Evolutionary conservation across 2,329 filamentous ascomycete genomes (phyloP).

Genomic region (Scytalidium lignicola): DNA sequence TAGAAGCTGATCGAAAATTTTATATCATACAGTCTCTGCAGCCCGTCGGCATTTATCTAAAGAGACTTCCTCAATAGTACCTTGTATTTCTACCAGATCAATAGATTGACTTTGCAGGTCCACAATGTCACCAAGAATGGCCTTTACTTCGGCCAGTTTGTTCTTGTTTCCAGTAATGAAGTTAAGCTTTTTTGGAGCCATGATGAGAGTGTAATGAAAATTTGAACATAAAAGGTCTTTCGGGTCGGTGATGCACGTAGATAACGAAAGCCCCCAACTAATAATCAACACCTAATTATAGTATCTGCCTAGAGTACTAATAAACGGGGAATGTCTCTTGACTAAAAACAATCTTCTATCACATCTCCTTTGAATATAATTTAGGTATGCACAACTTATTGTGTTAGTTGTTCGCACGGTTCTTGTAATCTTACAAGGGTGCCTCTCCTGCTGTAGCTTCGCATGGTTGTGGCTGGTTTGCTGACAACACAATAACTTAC

Average conservation of each 20-base stretch:
- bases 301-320: too few species aligned
- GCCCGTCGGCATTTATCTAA: conserved; percentile 80
- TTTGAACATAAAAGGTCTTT: neutral
- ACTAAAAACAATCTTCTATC: too few species aligned
- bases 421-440: too few species aligned
- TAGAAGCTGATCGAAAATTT: neutral
- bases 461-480: too few species aligned
- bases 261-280: too few species aligned
- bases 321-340: too few species aligned
- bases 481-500: too few species aligned
- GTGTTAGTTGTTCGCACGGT: too few species aligned
- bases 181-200: conserved; percentile 58
- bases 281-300: too few species aligned
- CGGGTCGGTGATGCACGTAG: neutral
- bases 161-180: conserved; percentile 97
- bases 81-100: conserved; percentile 87
- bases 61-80: conserved; percentile 86
- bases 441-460: too few species aligned
- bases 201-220: neutral
- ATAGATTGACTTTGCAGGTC: conserved; percentile 68
- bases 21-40: conserved; percentile 60
- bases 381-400: too few species aligned
- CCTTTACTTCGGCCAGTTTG: conserved; percentile 85
- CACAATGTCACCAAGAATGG: conserved; percentile 71
- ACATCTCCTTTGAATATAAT: too few species aligned